Evolutionary conservation across 352 stramenopile species (phyloP).

Genomic region (Globisporangium viniferum): DNA sequence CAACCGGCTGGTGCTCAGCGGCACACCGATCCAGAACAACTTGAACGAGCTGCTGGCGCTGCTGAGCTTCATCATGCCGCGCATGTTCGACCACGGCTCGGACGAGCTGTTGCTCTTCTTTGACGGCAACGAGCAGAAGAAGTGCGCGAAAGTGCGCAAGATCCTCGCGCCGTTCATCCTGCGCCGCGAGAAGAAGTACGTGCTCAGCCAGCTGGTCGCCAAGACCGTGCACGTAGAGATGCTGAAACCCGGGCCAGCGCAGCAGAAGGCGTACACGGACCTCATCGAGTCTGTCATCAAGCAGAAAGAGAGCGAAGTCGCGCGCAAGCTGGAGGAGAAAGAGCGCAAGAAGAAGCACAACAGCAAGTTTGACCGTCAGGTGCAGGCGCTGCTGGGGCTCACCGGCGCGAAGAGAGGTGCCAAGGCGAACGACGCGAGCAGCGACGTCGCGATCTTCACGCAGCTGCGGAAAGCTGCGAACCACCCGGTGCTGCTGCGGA

Average conservation of each 20-base stretch:
- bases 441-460: constrained; percentile 88
- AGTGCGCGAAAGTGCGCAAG: constrained; percentile 84
- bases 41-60: constrained; percentile 85
- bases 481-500: constrained; percentile 93
- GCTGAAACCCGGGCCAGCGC: constrained; percentile 68
- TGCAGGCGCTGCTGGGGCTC: constrained; percentile 43
- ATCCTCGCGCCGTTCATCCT: constrained; percentile 98
- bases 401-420: constrained; percentile 9
- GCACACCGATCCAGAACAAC: constrained; percentile 91
- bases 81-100: constrained; percentile 85
- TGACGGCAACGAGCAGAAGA: constrained; percentile 73
- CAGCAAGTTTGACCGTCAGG: constrained; percentile 37
- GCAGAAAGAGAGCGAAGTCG: constrained; percentile 47
- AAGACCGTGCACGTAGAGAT: constrained; percentile 87
- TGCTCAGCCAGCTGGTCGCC: constrained; percentile 89
- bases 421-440: constrained; percentile 23
- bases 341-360: constrained; percentile 57
- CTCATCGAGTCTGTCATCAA: constrained; percentile 65
- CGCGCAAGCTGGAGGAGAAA: constrained; percentile 46
- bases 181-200: constrained; percentile 94
- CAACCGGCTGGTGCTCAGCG: constrained; percentile 79
- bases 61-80: constrained; percentile 91
- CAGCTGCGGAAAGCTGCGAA: constrained; percentile 97
- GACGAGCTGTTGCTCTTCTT: constrained; percentile 83
- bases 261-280: constrained; percentile 87